Evolutionary conservation across 2,329 filamentous ascomycete species (phyloP), one percentile per base, ranked within the genome.

Genomic region (Hymenoscyphus occultus): DNA sequence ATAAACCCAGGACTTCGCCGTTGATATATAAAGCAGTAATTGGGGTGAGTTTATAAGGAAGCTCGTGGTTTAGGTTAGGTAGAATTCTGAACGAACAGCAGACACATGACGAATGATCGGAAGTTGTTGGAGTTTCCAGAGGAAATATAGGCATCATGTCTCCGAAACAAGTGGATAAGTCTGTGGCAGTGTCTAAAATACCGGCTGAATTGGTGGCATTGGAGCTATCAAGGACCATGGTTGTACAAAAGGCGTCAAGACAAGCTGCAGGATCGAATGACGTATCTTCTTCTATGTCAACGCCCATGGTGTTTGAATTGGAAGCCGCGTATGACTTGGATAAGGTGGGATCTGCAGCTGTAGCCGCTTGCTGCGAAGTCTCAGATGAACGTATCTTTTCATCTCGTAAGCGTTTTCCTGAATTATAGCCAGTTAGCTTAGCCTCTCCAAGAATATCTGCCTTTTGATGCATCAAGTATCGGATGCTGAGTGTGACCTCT

Each of bases 1-100:
- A 35, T 2, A 71, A 40, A 19, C 66, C 65, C 2, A 70, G 56
- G 13, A 69, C 56, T 13, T 65, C n/a, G 22, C 69, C 66, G 32
- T 71, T 69, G 40, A 61, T 39, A 12, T 61, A 40, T 35, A 51
- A 31, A 31, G n/a, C 40, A 14, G 10, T 28, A 6, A 40, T 12
- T n/a, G 16, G 22, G 9, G 45, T 51, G 10, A 51, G 19, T 19
- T 51, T 51, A n/a, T 51, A 22, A 12, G 45, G 45, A 22, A 51
- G 45, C 4, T 51, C 45, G 45, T 51, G 45, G 14, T n/a, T 51
- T 22, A 51, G 6, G 45, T 51, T 51, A 10, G 45, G 45, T 22
- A 19, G n/a, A n/a, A 12, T n/a, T 28, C n/a, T 16, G 10, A 10
- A n/a, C 12, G 22, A 10, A 51, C n/a, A 51, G 45, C n/a, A 51